Base-by-base conservation (phyloP, 805 yeast genomes). In the Cyberlindnera misumaiensis region DNA sequence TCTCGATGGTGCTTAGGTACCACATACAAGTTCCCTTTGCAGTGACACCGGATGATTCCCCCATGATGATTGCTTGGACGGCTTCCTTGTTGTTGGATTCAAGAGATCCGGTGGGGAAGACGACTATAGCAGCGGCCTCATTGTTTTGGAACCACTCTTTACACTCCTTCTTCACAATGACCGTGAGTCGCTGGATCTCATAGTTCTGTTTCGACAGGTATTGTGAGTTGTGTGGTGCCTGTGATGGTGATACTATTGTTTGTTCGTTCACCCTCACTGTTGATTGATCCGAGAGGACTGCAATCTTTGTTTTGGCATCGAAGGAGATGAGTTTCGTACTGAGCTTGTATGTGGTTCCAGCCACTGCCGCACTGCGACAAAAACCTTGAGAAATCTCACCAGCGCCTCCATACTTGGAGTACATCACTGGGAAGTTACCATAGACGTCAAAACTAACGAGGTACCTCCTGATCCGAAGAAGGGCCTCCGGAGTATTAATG, bases 281-380 rank as follows among this genome's bases (percentile, higher is more conserved):
- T 13, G 88, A 73, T 24, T 94, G 93, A 58, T 89, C 96, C 42
- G 73, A 67, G 47, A 85, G 77, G 29, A 67, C 65, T 7, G 95
- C 96, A 17, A 77, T 65, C 52, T 83, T 80, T 24, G 75, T 64
- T 20, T 59, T 63, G 27, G 81, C 76, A 57, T 90, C 90, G 62
- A 67, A 87, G 28, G 76, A 74, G 5, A 64, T 64, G 37, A 90
- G 61, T 29, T 70, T 64, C 12, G 93, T 81, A 55, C 81, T 78
- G 40, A 90, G 68, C 59, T 88, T 87, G 64, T 93, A 90, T 26
- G 94, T 86, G 39, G 97, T 83, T 39, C 97, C 97, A 14, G 93
- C 97, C 45, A 90, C 97, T 11, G 98, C 98, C 4, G 97, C 97
- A 41, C 95, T 83, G 51, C 98, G 73, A 64, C 97, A 90, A 61